Evolutionary conservation across 306 rosid genomes (phyloP).

Genomic region (Cicer pinnatifidum): DNA sequence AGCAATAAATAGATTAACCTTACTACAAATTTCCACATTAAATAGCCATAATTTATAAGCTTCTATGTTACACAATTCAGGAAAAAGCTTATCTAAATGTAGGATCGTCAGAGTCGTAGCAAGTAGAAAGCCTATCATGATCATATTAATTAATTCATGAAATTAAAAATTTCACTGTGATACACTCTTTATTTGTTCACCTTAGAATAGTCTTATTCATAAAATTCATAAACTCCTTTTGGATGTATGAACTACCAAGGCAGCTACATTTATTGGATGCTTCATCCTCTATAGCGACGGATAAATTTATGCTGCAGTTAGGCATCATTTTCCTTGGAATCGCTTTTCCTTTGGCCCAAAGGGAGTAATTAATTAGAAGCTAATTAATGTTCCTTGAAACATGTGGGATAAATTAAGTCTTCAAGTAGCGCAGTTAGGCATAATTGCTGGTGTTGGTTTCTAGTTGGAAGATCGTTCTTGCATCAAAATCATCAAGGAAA

Average conservation of each 20-base stretch:
- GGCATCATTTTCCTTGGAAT: conserved; percentile 12
- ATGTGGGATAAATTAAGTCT: conserved; percentile 5
- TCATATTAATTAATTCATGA: background rate
- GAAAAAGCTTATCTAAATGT: conserved; percentile 29
- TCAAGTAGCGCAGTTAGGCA: conserved; percentile 1
- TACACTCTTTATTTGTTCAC: background rate
- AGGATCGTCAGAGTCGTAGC: conserved; percentile 16
- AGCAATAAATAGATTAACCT: conserved; percentile 37
- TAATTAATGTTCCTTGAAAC: conserved; percentile 29
- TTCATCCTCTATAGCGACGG: conserved; percentile 38
- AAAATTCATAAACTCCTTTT: conserved; percentile 25
- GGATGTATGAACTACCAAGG: conserved; percentile 44
- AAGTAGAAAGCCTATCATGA: background rate
- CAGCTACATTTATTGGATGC: conserved; percentile 49
- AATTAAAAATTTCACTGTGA: background rate
- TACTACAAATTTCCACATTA: conserved; percentile 25
- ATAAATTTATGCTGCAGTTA: conserved; percentile 32
- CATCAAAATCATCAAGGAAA: background rate
- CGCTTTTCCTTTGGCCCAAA: conserved; percentile 14
- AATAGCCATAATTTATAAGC: conserved; percentile 28
- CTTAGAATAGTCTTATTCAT: conserved; percentile 27
- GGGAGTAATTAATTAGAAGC: conserved; percentile 7
- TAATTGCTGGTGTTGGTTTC: conserved; percentile 19
- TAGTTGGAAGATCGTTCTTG: conserved; percentile 22
- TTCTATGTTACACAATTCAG: conserved; percentile 34